Evolutionary conservation across 768 basidiomycete species (phyloP).

Genomic region (Hydnomerulius pinastri): DNA sequence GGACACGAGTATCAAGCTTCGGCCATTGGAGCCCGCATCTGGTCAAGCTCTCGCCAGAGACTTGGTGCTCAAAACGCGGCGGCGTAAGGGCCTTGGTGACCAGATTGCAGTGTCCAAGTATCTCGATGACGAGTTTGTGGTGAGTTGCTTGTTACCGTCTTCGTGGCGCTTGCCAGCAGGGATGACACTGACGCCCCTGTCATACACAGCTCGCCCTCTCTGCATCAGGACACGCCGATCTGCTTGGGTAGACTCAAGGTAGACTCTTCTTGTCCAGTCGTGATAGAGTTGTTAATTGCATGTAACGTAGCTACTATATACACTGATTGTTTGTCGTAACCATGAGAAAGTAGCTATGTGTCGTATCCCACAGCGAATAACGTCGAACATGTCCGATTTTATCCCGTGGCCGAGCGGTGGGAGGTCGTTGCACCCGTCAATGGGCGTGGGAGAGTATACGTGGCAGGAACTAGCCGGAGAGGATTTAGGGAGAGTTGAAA

Average conservation of each 20-base stretch:
- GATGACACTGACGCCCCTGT: slow-evolving; percentile 8
- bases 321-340: neutral
- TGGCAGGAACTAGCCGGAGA: slow-evolving; percentile 40
- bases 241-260: slow-evolving; percentile 58
- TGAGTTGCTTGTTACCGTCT: slow-evolving; percentile 53
- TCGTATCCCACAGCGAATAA: neutral
- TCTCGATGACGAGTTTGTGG: slow-evolving; percentile 95
- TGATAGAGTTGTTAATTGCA: slow-evolving; percentile 4
- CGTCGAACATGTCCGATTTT: slow-evolving; percentile 7
- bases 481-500: slow-evolving; percentile 33
- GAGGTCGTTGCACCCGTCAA: neutral
- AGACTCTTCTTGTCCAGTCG: neutral
- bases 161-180: neutral
- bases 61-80: slow-evolving; percentile 92
- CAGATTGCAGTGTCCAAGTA: slow-evolving; percentile 98
- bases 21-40: slow-evolving; percentile 95
- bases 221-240: slow-evolving; percentile 93
- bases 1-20: slow-evolving; percentile 94
- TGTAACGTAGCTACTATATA: slow-evolving; percentile 12
- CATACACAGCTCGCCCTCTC: slow-evolving; percentile 80
- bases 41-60: slow-evolving; percentile 94
- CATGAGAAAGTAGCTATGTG: slow-evolving; percentile 3
- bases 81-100: slow-evolving; percentile 95
- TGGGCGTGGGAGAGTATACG: slow-evolving; percentile 47
- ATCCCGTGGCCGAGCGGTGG: too few relatives aligned